Evolutionary conservation across 441 rosid genomes (phyloP).

Genomic region (Aleurites moluccanus): DNA sequence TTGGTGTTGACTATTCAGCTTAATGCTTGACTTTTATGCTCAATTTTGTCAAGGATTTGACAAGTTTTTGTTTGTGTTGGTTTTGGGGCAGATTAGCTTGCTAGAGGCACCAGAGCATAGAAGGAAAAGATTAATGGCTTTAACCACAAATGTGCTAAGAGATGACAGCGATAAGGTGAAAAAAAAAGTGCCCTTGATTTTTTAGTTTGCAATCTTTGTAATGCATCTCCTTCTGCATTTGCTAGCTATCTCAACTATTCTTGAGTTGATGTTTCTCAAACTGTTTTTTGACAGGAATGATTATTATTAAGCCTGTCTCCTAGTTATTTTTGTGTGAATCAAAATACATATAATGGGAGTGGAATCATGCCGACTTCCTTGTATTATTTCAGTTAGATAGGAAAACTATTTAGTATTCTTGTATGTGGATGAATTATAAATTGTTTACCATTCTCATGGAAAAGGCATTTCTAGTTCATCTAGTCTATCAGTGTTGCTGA

Average conservation of each 20-base stretch:
- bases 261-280: background rate
- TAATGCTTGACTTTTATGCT: background rate
- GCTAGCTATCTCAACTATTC: background rate
- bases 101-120: conserved; percentile 49
- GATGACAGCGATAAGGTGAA: conserved; percentile 80
- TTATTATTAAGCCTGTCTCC: too few relatives aligned
- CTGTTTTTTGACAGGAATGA: too few relatives aligned
- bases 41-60: background rate
- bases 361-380: background rate
- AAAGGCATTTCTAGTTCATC: background rate
- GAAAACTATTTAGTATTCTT: background rate
- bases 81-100: conserved; percentile 63
- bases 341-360: background rate
- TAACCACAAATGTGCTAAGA: conserved; percentile 62
- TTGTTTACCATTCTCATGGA: background rate
- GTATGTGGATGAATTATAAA: background rate
- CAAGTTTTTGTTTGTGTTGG: conserved; percentile 6
- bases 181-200: conserved; percentile 10
- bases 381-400: background rate
- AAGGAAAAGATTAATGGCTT: conserved; percentile 49
- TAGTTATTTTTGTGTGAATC: background rate
- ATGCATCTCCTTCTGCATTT: background rate
- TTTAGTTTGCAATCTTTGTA: background rate
- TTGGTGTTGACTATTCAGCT: background rate
- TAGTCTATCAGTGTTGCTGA: background rate